Base-by-base conservation (phyloP, 208 protist genomes). In the Angomonas deanei region DNA sequence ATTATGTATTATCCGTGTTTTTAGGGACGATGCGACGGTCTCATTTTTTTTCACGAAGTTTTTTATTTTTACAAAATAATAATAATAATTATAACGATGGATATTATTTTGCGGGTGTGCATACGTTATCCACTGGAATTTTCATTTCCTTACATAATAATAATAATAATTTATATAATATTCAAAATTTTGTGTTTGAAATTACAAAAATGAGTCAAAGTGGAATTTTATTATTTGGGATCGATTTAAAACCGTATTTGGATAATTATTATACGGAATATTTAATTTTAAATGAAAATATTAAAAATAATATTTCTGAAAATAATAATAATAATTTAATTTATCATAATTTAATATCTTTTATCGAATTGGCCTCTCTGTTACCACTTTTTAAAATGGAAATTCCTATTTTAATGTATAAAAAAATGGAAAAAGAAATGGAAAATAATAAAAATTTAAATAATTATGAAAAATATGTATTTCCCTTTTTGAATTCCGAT, bases 81-180 rank as follows among this genome's bases (percentile, higher is more conserved):
- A 42, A 42, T 42, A 42, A 42, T 42, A n/a, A n/a, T n/a, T n/a
- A n/a, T n/a, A n/a, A n/a, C n/a, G n/a, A n/a, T n/a, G n/a, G n/a
- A n/a, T n/a, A n/a, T n/a, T n/a, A n/a, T n/a, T n/a, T n/a, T n/a
- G n/a, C n/a, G n/a, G n/a, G n/a, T n/a, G n/a, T n/a, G n/a, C n/a
- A n/a, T n/a, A n/a, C n/a, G n/a, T n/a, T n/a, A n/a, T n/a, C n/a
- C n/a, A n/a, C n/a, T n/a, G n/a, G n/a, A n/a, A n/a, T n/a, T n/a
- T n/a, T n/a, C n/a, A n/a, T n/a, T n/a, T n/a, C n/a, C n/a, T n/a
- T n/a, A n/a, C n/a, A 42, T 42, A 42, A 42, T 42, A 42, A 42
- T 42, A 42, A 42, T 42, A 42, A 42, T 42, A 42, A 42, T 42
- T n/a, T n/a, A n/a, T n/a, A 42, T 42, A 42, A 42, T 42, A 42